Conservation (phyloP, 169 alveolate species). For the Amoebophrya sp. region DNA sequence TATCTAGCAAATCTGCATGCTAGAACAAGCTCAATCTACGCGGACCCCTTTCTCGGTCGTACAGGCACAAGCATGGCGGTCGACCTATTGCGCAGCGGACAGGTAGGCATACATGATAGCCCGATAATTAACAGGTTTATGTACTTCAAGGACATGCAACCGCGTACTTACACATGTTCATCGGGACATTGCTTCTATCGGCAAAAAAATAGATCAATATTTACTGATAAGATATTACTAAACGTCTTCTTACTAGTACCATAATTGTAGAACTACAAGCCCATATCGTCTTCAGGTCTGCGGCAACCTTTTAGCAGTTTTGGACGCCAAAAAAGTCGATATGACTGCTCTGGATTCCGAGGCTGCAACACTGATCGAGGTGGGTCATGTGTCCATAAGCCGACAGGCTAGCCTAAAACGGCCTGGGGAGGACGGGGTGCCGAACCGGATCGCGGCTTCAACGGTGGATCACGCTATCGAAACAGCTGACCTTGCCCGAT, state of each 20-base stretch:
- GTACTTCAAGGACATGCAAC: no score
- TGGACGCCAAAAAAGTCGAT: background rate
- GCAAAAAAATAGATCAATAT: no score
- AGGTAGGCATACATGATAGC: no score
- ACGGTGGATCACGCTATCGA: background rate
- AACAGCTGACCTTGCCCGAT: background rate
- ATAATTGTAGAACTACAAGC: no score
- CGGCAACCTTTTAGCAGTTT: background rate
- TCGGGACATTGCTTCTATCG: no score
- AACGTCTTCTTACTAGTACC: no score
- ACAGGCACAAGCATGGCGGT: constrained; percentile 29
- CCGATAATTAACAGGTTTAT: no score
- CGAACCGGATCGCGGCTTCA: background rate
- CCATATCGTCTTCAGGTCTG: no score
- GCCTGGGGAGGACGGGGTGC: background rate
- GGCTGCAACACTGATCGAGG: background rate
- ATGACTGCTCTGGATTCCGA: background rate
- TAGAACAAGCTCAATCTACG: background rate
- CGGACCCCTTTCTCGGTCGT: constrained; percentile 23
- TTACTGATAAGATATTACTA: no score
- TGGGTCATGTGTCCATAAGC: background rate
- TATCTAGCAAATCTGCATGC: constrained; percentile 31
- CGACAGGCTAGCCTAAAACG: no score
- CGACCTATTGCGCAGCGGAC: background rate
- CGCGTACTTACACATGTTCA: no score